Evolutionary conservation across 2,329 filamentous ascomycete species (phyloP).

Genomic region (Ilyonectria sp.): DNA sequence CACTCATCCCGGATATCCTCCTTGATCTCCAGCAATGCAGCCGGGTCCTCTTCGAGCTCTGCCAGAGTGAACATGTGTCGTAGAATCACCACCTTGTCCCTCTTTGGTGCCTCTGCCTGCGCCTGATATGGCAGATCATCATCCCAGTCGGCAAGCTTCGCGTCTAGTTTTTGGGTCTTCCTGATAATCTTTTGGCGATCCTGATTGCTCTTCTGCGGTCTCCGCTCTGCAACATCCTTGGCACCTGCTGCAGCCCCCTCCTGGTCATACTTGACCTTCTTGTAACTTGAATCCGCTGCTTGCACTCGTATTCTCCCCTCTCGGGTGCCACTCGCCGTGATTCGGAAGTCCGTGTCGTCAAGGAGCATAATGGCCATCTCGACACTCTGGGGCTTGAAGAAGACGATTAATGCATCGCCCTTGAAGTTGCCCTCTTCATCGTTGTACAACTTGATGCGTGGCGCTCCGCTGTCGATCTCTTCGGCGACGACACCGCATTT

Average conservation of each 20-base stretch:
- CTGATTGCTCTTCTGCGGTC: constrained; percentile 68
- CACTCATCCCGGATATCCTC: constrained; percentile 95
- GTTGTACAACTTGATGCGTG: constrained; percentile 93
- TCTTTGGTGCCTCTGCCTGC: constrained; percentile 64
- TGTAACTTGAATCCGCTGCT: constrained; percentile 91
- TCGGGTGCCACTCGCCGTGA: constrained; percentile 65
- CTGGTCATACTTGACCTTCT: constrained; percentile 82
- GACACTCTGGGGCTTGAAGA: constrained; percentile 96
- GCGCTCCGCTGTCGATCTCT: constrained; percentile 89
- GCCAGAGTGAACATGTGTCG: constrained; percentile 93
- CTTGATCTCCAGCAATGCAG: constrained; percentile 90
- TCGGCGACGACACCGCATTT: constrained; percentile 94
- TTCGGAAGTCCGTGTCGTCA: constrained; percentile 86
- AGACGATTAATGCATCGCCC: constrained; percentile 92
- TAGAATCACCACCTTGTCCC: constrained; percentile 88
- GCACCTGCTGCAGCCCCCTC: constrained; percentile 45
- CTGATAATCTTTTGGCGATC: constrained; percentile 93
- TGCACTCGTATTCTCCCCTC: constrained; percentile 84
- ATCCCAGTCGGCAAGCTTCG: constrained; percentile 94
- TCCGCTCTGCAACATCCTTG: constrained; percentile 50
- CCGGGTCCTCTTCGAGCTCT: constrained; percentile 88
- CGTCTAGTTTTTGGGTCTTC: constrained; percentile 91
- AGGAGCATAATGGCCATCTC: constrained; percentile 85
- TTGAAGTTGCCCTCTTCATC: constrained; percentile 89
- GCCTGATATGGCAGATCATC: constrained; percentile 81